Percentiles rank a stretch among this genome's conserved stretches.
phyloP scores from a whole-genome alignment of 352 stramenopile genomes.

The Globisporangium lucens region DNA sequence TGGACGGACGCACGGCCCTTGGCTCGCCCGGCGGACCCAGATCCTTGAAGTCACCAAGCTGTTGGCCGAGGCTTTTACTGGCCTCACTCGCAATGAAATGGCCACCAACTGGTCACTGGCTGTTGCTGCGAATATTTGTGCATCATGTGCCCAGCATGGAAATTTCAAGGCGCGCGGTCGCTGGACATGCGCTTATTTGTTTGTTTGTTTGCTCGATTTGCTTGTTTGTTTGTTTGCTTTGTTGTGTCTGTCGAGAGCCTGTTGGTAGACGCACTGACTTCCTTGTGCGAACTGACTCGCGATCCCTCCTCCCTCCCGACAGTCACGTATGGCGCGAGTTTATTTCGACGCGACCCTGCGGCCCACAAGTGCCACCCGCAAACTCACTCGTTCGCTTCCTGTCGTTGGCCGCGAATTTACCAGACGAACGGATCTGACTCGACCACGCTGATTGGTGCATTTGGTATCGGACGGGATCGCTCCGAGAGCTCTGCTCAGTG shows the following conservation, averaged over 20 bases:
- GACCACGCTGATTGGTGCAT: not conserved
- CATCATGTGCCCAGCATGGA: not conserved
- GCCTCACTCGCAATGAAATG: not conserved
- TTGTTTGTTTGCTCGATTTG: too few species aligned
- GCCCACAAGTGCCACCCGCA: not conserved
- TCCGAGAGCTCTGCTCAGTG: too few species aligned
- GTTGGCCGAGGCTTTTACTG: not conserved
- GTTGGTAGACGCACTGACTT: not conserved
- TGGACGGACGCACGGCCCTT: not conserved
- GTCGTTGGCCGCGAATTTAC: too few species aligned
- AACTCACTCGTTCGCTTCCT: too few species aligned
- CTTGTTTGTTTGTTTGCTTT: not conserved
- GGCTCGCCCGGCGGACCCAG: not conserved
- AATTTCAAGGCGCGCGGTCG: not conserved
- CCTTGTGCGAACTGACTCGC: not conserved
- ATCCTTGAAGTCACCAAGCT: not conserved
- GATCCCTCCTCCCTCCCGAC: not conserved
- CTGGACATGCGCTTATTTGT: not conserved
- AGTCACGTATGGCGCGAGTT: not conserved
- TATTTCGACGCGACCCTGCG: not conserved
- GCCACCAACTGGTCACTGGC: not conserved
- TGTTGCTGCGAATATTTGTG: not conserved
- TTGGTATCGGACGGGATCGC: not conserved
- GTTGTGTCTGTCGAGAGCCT: not conserved
- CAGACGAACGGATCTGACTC: conserved; percentile 1